Evolutionary conservation across 257 asterid species (phyloP), one percentile per base, ranked within the genome.

Genomic region (Fraxinus anomala): DNA sequence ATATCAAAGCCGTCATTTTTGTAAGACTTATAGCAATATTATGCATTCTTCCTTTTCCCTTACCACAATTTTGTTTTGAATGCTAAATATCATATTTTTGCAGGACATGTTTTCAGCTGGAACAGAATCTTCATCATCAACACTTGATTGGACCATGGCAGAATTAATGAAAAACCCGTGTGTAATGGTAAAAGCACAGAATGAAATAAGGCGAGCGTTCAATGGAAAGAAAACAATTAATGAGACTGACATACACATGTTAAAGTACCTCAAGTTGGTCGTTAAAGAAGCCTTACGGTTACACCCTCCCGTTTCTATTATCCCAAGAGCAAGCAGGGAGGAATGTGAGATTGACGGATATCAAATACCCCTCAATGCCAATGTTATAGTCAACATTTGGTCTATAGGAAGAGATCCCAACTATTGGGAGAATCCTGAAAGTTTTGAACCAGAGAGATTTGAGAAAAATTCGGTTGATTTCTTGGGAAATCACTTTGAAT

Each of bases 91-190:
- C 4, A 2, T 11, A 40, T 24, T 26, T 10, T 72, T 34, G 67
- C 79, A 83, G 89, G 89, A 83, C 74, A 74, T 84, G 75, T 86
- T 84, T 71, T 84, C 76, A 10, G 88, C 80, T 19, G 88, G 86
- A 9, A 84, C 82, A 5, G 83, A 86, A 7, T 51, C 88, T 9
- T 79, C 90, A 47, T 80, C 90, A 1, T 26, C 88, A 0, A 76
- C 82, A 13, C 77, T 80, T 23, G 90, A 83, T 61, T 83, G 88
- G 88, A 85, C 86, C 3, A 82, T 86, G 88, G 79, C 82, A 0
- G 90, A 84, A 30, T 80, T 86, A 16, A 77, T 84, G 76, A 86
- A 63, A 28, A 82, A 73, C 36, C 86, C 86, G 0, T 59, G n/a
- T 1, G 80, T 42, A 44, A 80, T 86, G 85, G 68, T 31, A n/a